phyloP scores from a whole-genome alignment of 768 basidiomycete species.

The Chalciporus sphaerocephalus region DNA sequence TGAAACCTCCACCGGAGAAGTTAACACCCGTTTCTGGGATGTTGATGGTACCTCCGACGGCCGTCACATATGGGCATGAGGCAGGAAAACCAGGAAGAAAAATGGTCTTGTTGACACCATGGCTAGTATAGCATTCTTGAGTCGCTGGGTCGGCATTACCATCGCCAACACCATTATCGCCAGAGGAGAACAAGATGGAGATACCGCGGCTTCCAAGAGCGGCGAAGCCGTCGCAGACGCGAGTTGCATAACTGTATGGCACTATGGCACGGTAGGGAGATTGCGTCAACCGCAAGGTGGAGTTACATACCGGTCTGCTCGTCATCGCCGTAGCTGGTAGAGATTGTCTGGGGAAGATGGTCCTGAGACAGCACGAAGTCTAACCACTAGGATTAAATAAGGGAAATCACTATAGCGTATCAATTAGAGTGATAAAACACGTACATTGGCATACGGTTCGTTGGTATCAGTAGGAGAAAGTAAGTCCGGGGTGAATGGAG shows the following conservation, averaged over 20 bases:
- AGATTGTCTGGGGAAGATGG: conserved; percentile 54
- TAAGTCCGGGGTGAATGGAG: conserved; percentile 52
- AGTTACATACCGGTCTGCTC: conserved; percentile 57
- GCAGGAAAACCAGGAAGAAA: conserved; percentile 65
- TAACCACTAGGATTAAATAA: conserved; percentile 47
- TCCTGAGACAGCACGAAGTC: conserved; percentile 48
- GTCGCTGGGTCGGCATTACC: conserved; percentile 48
- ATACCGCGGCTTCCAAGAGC: conserved; percentile 65
- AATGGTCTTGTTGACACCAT: conserved; percentile 47
- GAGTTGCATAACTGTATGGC: conserved; percentile 52
- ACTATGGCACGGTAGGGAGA: conserved; percentile 34
- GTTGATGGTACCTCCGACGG: conserved; percentile 61
- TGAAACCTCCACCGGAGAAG: conserved; percentile 67
- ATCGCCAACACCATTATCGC: conserved; percentile 69
- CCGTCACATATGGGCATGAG: conserved; percentile 57
- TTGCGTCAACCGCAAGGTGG: not conserved
- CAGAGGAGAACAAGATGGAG: conserved; percentile 60
- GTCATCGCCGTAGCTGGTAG: conserved; percentile 69
- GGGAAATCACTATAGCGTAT: not conserved
- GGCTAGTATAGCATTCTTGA: conserved; percentile 55
- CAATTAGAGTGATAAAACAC: conserved; percentile 10
- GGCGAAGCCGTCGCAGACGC: conserved; percentile 60
- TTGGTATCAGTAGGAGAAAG: conserved; percentile 40
- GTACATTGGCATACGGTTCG: conserved; percentile 45
- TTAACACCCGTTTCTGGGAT: conserved; percentile 56